Conservation (phyloP, 805 yeast genomes). For the Yarrowia bubula region DNA sequence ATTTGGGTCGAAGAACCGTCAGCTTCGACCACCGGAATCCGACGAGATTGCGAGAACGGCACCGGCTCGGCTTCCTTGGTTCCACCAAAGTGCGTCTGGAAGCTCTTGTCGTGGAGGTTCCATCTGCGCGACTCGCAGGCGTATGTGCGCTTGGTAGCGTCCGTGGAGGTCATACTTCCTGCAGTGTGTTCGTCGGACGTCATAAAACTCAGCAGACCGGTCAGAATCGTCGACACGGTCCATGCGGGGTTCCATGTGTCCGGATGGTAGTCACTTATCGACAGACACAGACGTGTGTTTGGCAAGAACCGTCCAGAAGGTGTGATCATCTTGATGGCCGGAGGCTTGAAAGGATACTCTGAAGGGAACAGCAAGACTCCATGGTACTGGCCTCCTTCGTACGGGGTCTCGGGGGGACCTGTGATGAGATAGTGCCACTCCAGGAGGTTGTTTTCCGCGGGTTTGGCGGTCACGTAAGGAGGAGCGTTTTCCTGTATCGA, state of each 20-base stretch:
- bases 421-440: slow-evolving; percentile 93
- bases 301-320: slow-evolving; percentile 73
- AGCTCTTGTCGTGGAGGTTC: slow-evolving; percentile 43
- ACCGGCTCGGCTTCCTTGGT: background rate
- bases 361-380: slow-evolving; percentile 80
- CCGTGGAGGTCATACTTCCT: slow-evolving; percentile 72
- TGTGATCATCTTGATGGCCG: slow-evolving; percentile 76
- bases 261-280: slow-evolving; percentile 93
- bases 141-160: slow-evolving; percentile 52
- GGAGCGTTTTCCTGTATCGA: slow-evolving; percentile 75
- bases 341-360: slow-evolving; percentile 90
- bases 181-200: slow-evolving; percentile 82
- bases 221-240: slow-evolving; percentile 86
- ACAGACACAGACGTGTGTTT: slow-evolving; percentile 77
- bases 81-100: slow-evolving; percentile 15
- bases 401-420: slow-evolving; percentile 90
- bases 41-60: background rate
- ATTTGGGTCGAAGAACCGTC: background rate
- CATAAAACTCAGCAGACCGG: slow-evolving; percentile 88
- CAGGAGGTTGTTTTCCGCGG: slow-evolving; percentile 79
- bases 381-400: slow-evolving; percentile 82
- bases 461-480: slow-evolving; percentile 79
- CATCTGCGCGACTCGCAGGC: slow-evolving; percentile 63
- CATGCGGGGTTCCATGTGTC: slow-evolving; percentile 96
- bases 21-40: background rate